A percentile compares a stretch with the other conserved stretches of the same genome.
Conservation (phyloP, 129 eudicot genomes). For the Saussurea involucrata region DNA sequence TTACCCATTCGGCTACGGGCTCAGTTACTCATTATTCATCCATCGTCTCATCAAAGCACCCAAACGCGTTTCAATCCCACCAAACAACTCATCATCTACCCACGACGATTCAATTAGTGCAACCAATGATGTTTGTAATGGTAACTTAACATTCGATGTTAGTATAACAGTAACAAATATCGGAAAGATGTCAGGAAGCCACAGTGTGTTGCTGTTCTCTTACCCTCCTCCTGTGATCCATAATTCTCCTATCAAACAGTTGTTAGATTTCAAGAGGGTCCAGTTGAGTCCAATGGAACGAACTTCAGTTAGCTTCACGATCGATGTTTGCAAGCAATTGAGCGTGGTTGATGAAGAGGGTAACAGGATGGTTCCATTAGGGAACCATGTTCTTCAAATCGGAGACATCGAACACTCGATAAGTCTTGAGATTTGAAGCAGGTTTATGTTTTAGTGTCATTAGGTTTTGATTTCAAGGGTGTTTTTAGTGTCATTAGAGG, state of each 20-base stretch:
- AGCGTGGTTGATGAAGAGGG: slow-evolving; percentile 34
- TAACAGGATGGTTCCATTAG: slow-evolving; percentile 17
- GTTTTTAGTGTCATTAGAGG: background rate
- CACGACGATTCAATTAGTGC: slow-evolving; percentile 26
- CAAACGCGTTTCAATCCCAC: background rate
- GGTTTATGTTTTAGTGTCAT: background rate
- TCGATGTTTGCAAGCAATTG: slow-evolving; percentile 25
- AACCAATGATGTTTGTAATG: slow-evolving; percentile 15
- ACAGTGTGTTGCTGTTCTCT: slow-evolving; percentile 30
- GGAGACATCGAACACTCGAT: slow-evolving; percentile 21
- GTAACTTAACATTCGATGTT: slow-evolving; percentile 16
- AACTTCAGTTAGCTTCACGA: slow-evolving; percentile 7
- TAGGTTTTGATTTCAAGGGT: no score
- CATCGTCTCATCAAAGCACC: slow-evolving; percentile 33
- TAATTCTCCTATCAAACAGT: slow-evolving; percentile 20
- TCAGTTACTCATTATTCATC: slow-evolving; percentile 33
- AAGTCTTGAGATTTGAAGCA: slow-evolving; percentile 6
- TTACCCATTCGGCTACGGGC: slow-evolving; percentile 43
- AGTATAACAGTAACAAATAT: slow-evolving; percentile 24
- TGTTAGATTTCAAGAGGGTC: slow-evolving; percentile 33
- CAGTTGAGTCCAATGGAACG: slow-evolving; percentile 8
- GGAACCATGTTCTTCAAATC: slow-evolving; percentile 21
- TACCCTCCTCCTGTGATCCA: slow-evolving; percentile 21
- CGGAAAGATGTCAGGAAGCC: slow-evolving; percentile 34
- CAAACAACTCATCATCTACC: background rate